Evolutionary conservation across 805 yeast species (phyloP).

Genomic region (Kodamaea fukazawae): DNA sequence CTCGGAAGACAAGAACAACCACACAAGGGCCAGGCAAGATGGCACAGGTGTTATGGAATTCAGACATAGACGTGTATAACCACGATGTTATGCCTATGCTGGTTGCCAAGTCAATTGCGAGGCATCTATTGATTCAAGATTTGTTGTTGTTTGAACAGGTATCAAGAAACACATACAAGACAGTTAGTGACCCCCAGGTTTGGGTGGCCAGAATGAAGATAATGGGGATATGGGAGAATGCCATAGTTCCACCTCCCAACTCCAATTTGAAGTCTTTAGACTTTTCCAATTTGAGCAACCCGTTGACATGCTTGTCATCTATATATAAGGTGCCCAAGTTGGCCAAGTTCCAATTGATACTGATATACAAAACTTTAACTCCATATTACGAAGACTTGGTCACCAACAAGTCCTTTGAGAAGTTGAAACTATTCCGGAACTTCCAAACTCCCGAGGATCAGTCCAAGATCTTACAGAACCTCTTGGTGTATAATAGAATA

Average conservation of each 20-base stretch:
- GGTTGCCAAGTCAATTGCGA: conserved; percentile 35
- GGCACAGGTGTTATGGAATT: conserved; percentile 47
- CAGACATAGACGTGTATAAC: conserved; percentile 45
- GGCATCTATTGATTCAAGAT: conserved; percentile 37
- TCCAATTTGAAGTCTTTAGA: conserved; percentile 8
- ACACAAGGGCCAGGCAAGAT: conserved; percentile 14
- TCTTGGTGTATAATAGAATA: conserved; percentile 37
- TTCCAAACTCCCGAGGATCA: conserved; percentile 53
- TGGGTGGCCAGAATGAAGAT: conserved; percentile 37
- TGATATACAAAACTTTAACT: conserved; percentile 36
- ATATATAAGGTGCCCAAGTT: conserved; percentile 22
- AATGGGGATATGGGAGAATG: conserved; percentile 39
- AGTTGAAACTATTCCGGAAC: conserved; percentile 44
- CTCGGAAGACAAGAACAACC: too few relatives aligned
- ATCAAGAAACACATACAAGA: conserved; percentile 35
- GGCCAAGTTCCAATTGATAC: conserved; percentile 40
- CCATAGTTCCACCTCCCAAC: conserved; percentile 9
- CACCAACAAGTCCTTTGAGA: conserved; percentile 37
- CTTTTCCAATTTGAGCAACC: conserved; percentile 17
- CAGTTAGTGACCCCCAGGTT: conserved; percentile 37
- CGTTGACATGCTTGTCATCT: conserved; percentile 35
- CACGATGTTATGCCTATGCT: conserved; percentile 34
- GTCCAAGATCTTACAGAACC: conserved; percentile 42
- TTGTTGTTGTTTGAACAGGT: conserved; percentile 37
- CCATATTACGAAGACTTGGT: conserved; percentile 48